These are phyloP conservation scores for Phytomonas sp. DNA, from an alignment of 208 protist genomes.

Conservation along the genomic window DNA sequence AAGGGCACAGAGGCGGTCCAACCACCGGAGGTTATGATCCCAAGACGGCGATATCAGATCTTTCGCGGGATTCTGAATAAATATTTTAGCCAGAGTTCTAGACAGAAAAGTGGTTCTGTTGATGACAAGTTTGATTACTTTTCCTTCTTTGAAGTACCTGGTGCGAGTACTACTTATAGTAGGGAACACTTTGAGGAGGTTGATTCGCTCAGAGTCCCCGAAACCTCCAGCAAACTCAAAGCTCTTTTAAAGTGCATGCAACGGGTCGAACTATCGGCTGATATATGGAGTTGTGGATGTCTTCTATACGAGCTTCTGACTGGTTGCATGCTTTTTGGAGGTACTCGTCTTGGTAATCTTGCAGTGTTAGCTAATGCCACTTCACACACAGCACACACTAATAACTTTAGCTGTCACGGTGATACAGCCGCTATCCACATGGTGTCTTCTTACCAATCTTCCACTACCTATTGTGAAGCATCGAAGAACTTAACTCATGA, in stretches of 20 bases:
- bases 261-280: constrained; percentile 51
- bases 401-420: neutral
- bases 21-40: constrained; percentile 59
- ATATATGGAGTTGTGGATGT: constrained; percentile 81
- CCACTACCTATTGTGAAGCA: neutral
- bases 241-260: constrained; percentile 17
- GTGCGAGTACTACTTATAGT: neutral
- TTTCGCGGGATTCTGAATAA: constrained; percentile 25
- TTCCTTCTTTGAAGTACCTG: neutral
- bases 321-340: constrained; percentile 72
- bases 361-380: constrained; percentile 28
- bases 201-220: neutral
- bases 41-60: constrained; percentile 39
- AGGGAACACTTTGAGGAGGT: neutral
- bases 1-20: constrained; percentile 76
- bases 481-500: neutral
- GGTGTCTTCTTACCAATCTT: neutral
- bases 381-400: neutral
- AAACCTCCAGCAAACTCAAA: neutral
- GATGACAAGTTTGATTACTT: neutral
- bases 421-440: neutral
- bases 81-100: neutral
- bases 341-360: constrained; percentile 45
- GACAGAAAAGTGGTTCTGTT: neutral
- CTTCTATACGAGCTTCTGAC: constrained; percentile 80